Evolutionary conservation across 2,329 filamentous ascomycete species (phyloP), one percentile per base, ranked within the genome.

Genomic region (Sphaerulina musiva): DNA sequence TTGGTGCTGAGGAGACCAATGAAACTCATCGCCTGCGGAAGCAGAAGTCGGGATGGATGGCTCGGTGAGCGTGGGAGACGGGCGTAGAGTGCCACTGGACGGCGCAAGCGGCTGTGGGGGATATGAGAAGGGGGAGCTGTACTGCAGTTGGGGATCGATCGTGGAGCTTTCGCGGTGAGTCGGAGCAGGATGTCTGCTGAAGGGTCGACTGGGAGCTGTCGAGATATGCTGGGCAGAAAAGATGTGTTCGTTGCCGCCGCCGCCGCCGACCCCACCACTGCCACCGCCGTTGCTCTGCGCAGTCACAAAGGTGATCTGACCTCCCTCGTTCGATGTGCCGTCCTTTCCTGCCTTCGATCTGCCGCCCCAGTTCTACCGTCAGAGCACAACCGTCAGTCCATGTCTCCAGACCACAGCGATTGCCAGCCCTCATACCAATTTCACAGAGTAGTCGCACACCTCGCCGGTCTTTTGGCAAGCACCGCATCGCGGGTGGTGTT

Each of bases 321-420:
- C 62, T 2, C 55, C 46, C 31, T 66, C 64, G 6, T 51, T 48
- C 8, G 59, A 56, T 9, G 61, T 53, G 20, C 63, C 66, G 40
- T 70, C 72, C 48, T 67, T 62, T 29, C 26, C 26, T 29, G 48
- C 72, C 66, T 81, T 85, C 47, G 79, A 78, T 53, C 87, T 80
- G 4, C 87, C 86, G 56, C 86, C 84, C 88, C 88, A 92, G 64
- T 91, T 91, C 26, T 29, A 29, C 26, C 26, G 26, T 29, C 26
- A 29, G 26, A 6, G 26, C 26, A 29, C 26, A 29, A 4, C 26
- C 5, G 26, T 29, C 26, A 29, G 26, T 4, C 26, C 26, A 29
- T 29, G 26, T 29, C 26, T 29, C 3, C 26, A 6, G 1, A 29
- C 26, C 26, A 29, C 26, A 6, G 26, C 26, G 4, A 29, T 29